Conservation (phyloP, 257 asterid species). For the Primulina huaijiensis region DNA sequence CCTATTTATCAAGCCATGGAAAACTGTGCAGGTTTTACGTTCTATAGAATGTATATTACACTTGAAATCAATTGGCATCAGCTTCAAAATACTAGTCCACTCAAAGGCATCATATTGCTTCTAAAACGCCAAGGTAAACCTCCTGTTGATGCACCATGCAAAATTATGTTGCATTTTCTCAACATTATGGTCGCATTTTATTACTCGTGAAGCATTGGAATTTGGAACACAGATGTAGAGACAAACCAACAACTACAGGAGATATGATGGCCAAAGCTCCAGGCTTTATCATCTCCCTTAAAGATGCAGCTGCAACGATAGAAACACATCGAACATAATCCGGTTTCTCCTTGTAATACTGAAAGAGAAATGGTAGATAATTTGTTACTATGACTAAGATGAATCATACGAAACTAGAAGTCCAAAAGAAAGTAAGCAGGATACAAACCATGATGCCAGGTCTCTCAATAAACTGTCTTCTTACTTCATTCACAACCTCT, state of each 20-base stretch:
- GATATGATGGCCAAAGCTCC: constrained; percentile 96
- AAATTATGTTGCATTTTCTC: constrained; percentile 12
- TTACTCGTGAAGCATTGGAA: constrained; percentile 2
- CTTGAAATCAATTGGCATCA: not conserved
- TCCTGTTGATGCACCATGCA: not conserved
- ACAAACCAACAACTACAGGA: constrained; percentile 81
- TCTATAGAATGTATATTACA: not conserved
- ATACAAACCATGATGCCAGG: constrained; percentile 96
- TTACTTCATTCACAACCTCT: constrained; percentile 97
- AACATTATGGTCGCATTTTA: constrained; percentile 17
- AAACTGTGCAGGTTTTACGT: not conserved
- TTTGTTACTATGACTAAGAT: constrained; percentile 18
- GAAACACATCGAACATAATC: constrained; percentile 97
- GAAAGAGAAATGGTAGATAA: constrained; percentile 29
- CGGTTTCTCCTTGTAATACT: constrained; percentile 98
- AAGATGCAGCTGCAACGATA: constrained; percentile 94
- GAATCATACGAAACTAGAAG: constrained; percentile 15
- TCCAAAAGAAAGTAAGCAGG: constrained; percentile 9
- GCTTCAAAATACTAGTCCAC: constrained; percentile 6
- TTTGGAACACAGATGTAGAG: constrained; percentile 16
- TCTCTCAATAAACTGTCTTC: constrained; percentile 98
- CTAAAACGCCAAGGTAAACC: constrained; percentile 6
- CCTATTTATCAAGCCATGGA: constrained; percentile 10
- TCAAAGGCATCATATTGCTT: not conserved
- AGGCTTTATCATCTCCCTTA: constrained; percentile 99